Base-by-base conservation (phyloP, 73 alveolate species). In the Breviolum minutum region DNA sequence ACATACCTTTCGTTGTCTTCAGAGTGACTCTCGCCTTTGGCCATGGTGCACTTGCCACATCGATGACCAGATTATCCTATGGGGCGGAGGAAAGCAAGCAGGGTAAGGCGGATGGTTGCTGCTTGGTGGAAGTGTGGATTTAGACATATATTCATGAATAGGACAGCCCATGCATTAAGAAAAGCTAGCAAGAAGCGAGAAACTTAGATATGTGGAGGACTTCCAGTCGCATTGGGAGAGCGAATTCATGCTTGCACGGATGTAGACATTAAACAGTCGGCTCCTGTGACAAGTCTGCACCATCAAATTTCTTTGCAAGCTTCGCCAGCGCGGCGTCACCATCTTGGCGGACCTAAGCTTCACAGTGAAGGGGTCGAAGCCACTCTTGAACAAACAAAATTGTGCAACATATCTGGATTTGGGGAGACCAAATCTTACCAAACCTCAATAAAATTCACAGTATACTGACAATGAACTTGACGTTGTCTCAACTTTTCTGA, bases 41-140 rank as follows among this genome's bases (percentile, higher is more conserved):
- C 96, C 96, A 89, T 32, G 96, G 96, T 48, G 96, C 84, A 26
- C 70, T 89, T 26, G 96, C 96, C 96, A 89, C 96, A 13, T 89
- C 96, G 86, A 89, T 40, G 73, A 89, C 76, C 87, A 89, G 11
- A 60, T 89, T 74, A 19, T 89, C 96, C 96, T 89, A 3, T 19
- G 54, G 54, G 54, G 54, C 54, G 54, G 54, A n/a, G n/a, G n/a
- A n/a, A n/a, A n/a, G n/a, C n/a, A n/a, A n/a, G n/a, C n/a, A n/a
- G n/a, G n/a, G n/a, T n/a, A n/a, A n/a, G n/a, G n/a, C 3, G 54
- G 54, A 40, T 40, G 54, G 54, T 40, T 40, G 54, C 54, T 40
- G 54, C 5, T 40, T 40, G 54, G 54, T 40, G 54, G 54, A 40
- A 40, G 54, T 40, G 54, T 40, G 3, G 54, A 40, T 40, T 40